Conservation (phyloP, 495 filamentous ascomycete species). For the Astrothelium macrocarpum region DNA sequence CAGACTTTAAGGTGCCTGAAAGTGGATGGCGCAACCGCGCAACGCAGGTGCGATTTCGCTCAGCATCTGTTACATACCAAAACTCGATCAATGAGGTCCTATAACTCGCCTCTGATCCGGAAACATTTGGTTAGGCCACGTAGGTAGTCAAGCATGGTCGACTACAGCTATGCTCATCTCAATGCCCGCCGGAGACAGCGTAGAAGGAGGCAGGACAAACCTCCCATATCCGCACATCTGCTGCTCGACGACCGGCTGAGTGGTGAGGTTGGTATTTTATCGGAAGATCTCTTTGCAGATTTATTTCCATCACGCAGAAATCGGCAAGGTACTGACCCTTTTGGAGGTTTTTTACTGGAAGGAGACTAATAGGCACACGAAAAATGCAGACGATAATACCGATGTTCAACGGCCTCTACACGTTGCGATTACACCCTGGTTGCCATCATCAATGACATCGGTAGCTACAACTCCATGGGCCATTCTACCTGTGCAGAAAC, state of each 20-base stretch:
- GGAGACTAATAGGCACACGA: background rate
- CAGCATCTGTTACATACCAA: background rate
- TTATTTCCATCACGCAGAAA: slow-evolving; percentile 49
- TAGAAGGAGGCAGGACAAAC: slow-evolving; percentile 41
- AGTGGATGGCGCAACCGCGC: background rate
- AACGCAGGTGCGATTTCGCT: background rate
- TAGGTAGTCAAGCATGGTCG: slow-evolving; percentile 13
- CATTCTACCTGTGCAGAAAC: slow-evolving; percentile 58
- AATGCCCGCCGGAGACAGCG: slow-evolving; percentile 35
- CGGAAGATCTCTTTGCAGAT: slow-evolving; percentile 73
- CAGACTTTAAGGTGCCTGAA: background rate
- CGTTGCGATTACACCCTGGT: slow-evolving; percentile 75
- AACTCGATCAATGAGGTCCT: background rate
- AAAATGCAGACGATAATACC: background rate
- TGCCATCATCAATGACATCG: slow-evolving; percentile 45
- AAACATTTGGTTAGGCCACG: background rate
- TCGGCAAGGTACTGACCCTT: background rate
- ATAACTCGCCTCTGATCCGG: background rate
- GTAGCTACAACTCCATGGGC: slow-evolving; percentile 68
- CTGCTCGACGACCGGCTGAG: slow-evolving; percentile 70
- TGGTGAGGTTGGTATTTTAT: slow-evolving; percentile 79
- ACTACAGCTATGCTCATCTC: background rate
- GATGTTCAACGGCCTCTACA: slow-evolving; percentile 29
- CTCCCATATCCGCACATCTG: slow-evolving; percentile 53
- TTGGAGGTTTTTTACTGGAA: background rate